Conservation (phyloP, 192 early-diverging fungal genomes). For the Podila horticola region DNA sequence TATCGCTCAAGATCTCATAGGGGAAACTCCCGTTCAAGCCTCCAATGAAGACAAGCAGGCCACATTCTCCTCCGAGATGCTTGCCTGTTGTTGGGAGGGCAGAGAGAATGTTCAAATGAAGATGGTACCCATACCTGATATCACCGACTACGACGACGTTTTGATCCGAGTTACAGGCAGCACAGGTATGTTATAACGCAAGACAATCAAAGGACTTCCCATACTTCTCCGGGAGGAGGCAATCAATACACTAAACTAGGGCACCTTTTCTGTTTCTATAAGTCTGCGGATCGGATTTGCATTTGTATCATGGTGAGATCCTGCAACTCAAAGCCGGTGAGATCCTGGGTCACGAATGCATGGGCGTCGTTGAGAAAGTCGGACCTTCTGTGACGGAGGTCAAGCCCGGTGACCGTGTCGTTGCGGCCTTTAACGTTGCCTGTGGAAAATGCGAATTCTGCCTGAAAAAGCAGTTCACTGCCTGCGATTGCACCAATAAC, state of each 20-base stretch:
- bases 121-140: constrained; percentile 47
- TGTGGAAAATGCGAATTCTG: constrained; percentile 68
- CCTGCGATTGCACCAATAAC: constrained; percentile 65
- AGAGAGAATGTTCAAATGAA: constrained; percentile 41
- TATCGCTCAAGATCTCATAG: constrained; percentile 17
- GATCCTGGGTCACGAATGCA: constrained; percentile 63
- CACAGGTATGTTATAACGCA: constrained; percentile 23
- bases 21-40: constrained; percentile 25
- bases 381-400: constrained; percentile 53
- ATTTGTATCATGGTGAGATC: constrained; percentile 60
- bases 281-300: constrained; percentile 66
- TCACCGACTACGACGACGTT: constrained; percentile 59
- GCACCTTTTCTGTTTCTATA: neutral
- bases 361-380: constrained; percentile 59
- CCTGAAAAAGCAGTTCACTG: constrained; percentile 48
- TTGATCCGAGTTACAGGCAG: constrained; percentile 55
- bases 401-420: constrained; percentile 61
- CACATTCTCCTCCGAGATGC: constrained; percentile 7
- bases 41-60: constrained; percentile 42
- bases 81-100: constrained; percentile 43
- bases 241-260: no score
- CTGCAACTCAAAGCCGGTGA: constrained; percentile 54
- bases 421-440: constrained; percentile 55
- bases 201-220: no score
- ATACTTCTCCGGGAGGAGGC: no score